phyloP scores from a whole-genome alignment of 139 green algal species.

The Gonium pectorale region DNA sequence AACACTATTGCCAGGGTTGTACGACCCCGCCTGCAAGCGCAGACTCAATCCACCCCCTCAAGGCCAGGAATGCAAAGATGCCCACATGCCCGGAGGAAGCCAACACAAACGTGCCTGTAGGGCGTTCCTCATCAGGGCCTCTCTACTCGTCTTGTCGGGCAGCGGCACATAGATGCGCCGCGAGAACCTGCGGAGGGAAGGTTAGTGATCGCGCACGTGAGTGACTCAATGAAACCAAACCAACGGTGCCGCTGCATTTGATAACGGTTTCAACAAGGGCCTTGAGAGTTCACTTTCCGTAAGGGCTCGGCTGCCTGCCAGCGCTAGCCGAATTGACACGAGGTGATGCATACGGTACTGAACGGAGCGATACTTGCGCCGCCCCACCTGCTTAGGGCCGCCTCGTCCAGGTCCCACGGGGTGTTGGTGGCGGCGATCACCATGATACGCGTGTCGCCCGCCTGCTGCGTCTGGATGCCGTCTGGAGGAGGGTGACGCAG shows the following conservation, averaged over 20 bases:
- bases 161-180: constrained; percentile 64
- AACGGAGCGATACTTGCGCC: too few species aligned
- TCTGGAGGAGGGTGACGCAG: too few species aligned
- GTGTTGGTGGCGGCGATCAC: constrained; percentile 68
- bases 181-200: constrained; percentile 45
- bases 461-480: constrained; percentile 49
- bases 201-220: neutral
- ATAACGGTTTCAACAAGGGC: too few species aligned
- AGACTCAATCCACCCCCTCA: too few species aligned
- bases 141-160: constrained; percentile 53
- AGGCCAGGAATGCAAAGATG: neutral
- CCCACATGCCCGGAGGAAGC: neutral
- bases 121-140: constrained; percentile 45
- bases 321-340: too few species aligned
- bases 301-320: too few species aligned
- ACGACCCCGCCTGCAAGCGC: too few species aligned
- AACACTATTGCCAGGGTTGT: too few species aligned
- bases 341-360: too few species aligned
- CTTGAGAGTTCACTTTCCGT: too few species aligned
- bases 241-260: too few species aligned
- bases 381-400: constrained; percentile 53
- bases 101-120: constrained; percentile 16
- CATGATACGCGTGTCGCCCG: constrained; percentile 43
- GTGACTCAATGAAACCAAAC: neutral
- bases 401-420: constrained; percentile 68